Evolutionary conservation across 1,284 basidiomycete species (phyloP).

Genomic region (Farysia itapuensis): DNA sequence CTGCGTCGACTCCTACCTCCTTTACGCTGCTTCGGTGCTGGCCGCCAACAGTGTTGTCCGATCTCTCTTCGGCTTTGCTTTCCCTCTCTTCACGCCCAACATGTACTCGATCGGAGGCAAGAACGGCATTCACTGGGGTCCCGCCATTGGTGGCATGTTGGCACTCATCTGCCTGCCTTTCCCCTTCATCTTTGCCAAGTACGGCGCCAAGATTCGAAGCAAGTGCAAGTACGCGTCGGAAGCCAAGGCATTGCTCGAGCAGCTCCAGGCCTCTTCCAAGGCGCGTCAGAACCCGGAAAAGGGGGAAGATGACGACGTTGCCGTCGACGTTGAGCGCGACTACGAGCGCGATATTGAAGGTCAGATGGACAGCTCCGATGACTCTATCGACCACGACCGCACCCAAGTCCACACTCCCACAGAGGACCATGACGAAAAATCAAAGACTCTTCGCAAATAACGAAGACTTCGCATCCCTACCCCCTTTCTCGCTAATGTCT

Average conservation of each 20-base stretch:
- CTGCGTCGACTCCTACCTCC: slow-evolving; percentile 64
- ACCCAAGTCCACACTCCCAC: slow-evolving; percentile 1
- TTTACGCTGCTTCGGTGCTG: slow-evolving; percentile 64
- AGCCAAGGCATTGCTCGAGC: slow-evolving; percentile 20
- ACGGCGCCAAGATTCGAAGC: slow-evolving; percentile 62
- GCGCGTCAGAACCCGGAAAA: not conserved
- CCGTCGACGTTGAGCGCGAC: not conserved
- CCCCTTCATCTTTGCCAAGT: slow-evolving; percentile 64
- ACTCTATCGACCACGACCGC: not conserved
- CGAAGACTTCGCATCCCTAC: too few relatives aligned
- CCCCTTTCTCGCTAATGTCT: too few relatives aligned
- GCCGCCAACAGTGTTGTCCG: slow-evolving; percentile 73
- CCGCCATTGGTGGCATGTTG: slow-evolving; percentile 72
- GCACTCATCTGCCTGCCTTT: slow-evolving; percentile 71
- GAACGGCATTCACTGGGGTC: slow-evolving; percentile 74
- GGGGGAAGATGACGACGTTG: not conserved
- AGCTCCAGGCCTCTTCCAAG: slow-evolving; percentile 16
- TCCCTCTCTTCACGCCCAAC: slow-evolving; percentile 64
- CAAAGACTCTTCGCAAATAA: too few relatives aligned
- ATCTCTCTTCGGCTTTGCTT: slow-evolving; percentile 67
- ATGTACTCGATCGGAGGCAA: slow-evolving; percentile 62
- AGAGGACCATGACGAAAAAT: not conserved
- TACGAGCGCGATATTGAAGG: not conserved
- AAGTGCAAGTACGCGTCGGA: slow-evolving; percentile 60
- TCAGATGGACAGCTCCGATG: not conserved